Percentiles rank a stretch among this genome's conserved stretches.
phyloP scores from a whole-genome alignment of 2,329 filamentous ascomycete species.

The Exophiala lecanii-corni region DNA sequence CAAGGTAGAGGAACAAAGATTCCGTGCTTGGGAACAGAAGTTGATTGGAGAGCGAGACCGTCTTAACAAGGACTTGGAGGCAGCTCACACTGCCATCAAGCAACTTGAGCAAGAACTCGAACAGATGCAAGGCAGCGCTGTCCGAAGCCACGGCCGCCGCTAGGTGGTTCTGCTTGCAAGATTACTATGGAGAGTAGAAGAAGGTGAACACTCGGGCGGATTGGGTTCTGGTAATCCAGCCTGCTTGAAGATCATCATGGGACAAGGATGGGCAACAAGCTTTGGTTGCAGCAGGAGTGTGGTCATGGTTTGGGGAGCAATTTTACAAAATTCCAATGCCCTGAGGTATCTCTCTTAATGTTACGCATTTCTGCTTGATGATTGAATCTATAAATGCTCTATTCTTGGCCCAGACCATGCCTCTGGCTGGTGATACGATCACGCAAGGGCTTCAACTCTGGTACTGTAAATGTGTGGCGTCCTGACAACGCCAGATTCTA shows the following conservation, averaged over 20 bases:
- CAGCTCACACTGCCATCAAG: slow-evolving; percentile 76
- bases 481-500: too few species aligned
- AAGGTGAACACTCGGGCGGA: too few species aligned
- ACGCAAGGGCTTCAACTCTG: too few species aligned
- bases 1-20: slow-evolving; percentile 99
- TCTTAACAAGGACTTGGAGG: slow-evolving; percentile 99
- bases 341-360: slow-evolving; percentile 23
- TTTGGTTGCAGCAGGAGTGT: too few species aligned
- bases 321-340: too few species aligned
- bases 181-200: not conserved
- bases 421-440: too few species aligned
- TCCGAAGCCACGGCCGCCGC: slow-evolving; percentile 87
- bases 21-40: slow-evolving; percentile 99
- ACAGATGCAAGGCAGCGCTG: slow-evolving; percentile 81
- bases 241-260: slow-evolving; percentile 3
- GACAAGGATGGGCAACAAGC: too few species aligned
- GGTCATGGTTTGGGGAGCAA: too few species aligned
- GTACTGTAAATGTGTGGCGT: too few species aligned
- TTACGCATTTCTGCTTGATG: slow-evolving; percentile 11
- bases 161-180: slow-evolving; percentile 43
- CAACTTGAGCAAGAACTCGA: slow-evolving; percentile 79
- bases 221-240: slow-evolving; percentile 20
- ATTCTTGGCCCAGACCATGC: too few species aligned
- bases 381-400: not conserved
- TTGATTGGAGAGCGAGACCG: slow-evolving; percentile 97